Percentiles rank a stretch among this genome's conserved stretches.
These are phyloP conservation scores for Dryadomyces sulphureus DNA, from an alignment of 2,329 filamentous ascomycete species.

Conservation along the genomic window DNA sequence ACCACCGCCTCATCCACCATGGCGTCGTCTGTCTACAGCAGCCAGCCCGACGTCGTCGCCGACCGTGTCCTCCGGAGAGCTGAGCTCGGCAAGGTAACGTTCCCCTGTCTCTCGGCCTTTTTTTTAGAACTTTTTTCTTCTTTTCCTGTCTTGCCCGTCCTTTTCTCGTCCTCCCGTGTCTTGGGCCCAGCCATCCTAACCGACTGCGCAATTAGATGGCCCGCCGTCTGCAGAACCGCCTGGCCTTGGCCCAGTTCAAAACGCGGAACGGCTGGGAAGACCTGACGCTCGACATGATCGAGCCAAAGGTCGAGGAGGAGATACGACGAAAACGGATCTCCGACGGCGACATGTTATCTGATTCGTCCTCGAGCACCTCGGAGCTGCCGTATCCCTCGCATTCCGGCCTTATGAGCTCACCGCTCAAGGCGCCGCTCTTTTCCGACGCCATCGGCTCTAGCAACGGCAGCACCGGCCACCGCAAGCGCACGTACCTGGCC, in stretches of 20 bases:
- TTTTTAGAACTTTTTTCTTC: background rate
- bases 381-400: constrained; percentile 53
- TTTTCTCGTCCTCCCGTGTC: too few relatives aligned
- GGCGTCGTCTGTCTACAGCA: constrained; percentile 27
- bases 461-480: constrained; percentile 49
- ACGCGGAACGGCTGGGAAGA: constrained; percentile 92
- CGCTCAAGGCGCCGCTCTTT: constrained; percentile 68
- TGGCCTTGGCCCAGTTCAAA: constrained; percentile 94
- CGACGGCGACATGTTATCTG: constrained; percentile 64
- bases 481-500: constrained; percentile 48
- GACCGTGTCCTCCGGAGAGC: constrained; percentile 58
- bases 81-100: constrained; percentile 58
- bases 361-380: constrained; percentile 74
- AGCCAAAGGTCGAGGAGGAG: constrained; percentile 70
- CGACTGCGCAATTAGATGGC: constrained; percentile 54
- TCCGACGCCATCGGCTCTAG: constrained; percentile 67
- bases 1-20: constrained; percentile 9
- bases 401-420: constrained; percentile 64
- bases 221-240: constrained; percentile 77
- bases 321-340: constrained; percentile 56
- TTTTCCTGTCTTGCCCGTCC: background rate
- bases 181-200: too few relatives aligned
- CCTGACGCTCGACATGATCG: constrained; percentile 70
- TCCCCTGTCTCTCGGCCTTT: background rate
- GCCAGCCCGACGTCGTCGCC: constrained; percentile 48